A percentile compares a stretch with the other conserved stretches of the same genome.
Evolutionary conservation across 2,329 filamentous ascomycete species (phyloP).

Genomic region (Trichoderma gracile): DNA sequence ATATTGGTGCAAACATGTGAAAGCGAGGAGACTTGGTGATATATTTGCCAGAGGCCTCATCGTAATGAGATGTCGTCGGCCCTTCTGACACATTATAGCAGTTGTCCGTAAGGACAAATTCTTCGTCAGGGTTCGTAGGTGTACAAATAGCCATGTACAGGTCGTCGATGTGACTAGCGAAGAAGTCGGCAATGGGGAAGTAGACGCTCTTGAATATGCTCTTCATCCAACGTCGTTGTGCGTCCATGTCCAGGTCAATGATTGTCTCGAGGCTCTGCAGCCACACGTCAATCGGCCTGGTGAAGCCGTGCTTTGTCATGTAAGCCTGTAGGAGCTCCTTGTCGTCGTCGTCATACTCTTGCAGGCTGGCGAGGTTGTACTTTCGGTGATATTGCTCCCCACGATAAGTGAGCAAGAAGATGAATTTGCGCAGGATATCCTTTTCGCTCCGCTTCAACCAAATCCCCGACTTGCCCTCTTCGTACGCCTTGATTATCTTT

Average conservation of each 20-base stretch:
- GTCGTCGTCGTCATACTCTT: neutral
- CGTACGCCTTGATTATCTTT: neutral
- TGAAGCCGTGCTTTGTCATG: neutral
- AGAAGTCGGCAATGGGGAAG: neutral
- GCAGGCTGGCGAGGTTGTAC: neutral
- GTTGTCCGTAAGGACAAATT: neutral
- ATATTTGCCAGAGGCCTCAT: neutral
- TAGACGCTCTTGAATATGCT: neutral
- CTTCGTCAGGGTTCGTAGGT: neutral
- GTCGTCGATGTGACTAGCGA: neutral
- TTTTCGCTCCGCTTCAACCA: neutral
- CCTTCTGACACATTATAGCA: neutral
- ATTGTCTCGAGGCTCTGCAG: neutral
- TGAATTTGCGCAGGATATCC: conserved; percentile 4
- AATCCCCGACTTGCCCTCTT: neutral
- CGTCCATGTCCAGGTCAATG: neutral
- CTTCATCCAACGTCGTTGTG: neutral
- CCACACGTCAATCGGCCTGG: neutral
- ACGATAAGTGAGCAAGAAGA: conserved; percentile 11
- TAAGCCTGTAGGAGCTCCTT: neutral
- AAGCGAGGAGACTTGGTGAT: neutral
- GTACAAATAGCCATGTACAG: conserved; percentile 1
- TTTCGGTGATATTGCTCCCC: neutral
- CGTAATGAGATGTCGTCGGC: no score
- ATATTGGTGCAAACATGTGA: neutral